phyloP scores from a whole-genome alignment of 2,329 filamentous ascomycete genomes.

The Celoporthe dispersa region DNA sequence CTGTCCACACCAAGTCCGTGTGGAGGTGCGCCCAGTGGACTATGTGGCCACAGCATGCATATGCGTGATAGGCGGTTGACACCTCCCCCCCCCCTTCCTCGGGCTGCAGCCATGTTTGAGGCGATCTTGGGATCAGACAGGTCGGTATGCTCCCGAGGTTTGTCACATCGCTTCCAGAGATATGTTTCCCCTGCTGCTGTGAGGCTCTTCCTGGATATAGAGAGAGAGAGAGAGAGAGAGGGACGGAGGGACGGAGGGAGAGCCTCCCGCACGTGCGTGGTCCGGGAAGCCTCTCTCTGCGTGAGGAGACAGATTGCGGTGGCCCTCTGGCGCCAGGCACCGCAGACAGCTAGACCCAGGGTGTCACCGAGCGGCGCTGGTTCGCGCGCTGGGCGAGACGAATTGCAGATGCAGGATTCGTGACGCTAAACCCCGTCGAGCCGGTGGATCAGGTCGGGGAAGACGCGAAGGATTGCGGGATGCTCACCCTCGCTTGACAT shows the following conservation, averaged over 20 bases:
- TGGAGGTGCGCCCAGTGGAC: background rate
- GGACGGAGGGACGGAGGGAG: background rate
- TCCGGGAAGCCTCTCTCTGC: background rate
- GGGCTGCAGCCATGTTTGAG: slow-evolving; percentile 2
- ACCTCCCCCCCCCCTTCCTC: too few relatives aligned
- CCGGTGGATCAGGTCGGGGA: slow-evolving; percentile 1
- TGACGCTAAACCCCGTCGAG: background rate
- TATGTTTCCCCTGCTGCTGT: background rate
- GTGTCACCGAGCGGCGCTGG: slow-evolving; percentile 6
- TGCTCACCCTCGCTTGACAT: background rate
- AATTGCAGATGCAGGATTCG: slow-evolving; percentile 1
- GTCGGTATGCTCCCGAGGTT: background rate
- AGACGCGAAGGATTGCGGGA: slow-evolving; percentile 10
- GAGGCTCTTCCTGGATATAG: background rate
- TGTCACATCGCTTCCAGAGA: background rate
- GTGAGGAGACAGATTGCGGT: background rate
- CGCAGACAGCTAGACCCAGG: background rate
- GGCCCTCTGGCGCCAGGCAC: background rate
- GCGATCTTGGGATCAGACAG: background rate
- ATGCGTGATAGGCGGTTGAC: background rate
- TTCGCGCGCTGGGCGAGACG: background rate
- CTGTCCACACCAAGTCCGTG: background rate
- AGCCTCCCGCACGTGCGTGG: background rate
- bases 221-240: background rate
- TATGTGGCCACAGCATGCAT: slow-evolving; percentile 3